Base-by-base conservation (phyloP, 192 early-diverging fungal species). In the Lobosporangium transversale region DNA sequence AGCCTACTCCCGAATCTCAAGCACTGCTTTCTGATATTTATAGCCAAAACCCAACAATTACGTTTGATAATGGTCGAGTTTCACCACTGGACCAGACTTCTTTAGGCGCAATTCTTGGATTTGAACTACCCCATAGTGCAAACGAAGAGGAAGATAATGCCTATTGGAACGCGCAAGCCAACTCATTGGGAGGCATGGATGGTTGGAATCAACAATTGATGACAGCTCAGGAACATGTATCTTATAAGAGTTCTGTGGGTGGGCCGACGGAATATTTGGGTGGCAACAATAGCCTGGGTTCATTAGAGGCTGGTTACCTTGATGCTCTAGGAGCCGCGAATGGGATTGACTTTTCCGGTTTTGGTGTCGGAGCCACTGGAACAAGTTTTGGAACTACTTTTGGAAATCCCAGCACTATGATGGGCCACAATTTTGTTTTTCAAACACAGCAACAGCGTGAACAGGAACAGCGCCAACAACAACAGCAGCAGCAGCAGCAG, bases 141-240 rank as follows among this genome's bases (percentile, higher is more conserved):
- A 76, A 76, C 31, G 73, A 76, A 33, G 73, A 76, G 4, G 73
- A 76, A 30, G 73, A 76, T 17, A 67, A 60, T 62, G 73, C 73
- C 10, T 76, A 76, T 32, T 76, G 73, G 73, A 76, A 76, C 31
- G 73, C 73, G 0, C 73, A 76, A 20, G 73, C 73, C 45, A 76
- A 76, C 48, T 76, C 73, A 4, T 17, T 76, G 15, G 73, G 73
- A 53, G 73, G 73, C 20, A 76, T 76, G 73, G 73, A 76, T 24
- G 73, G 73, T 11, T 76, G 73, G 73, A 76, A 76, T 30, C 73
- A 76, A 26, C 73, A 76, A 59, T 33, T 76, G 21, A 76, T 76
- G 73, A 62, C 64, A 23, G 73, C 73, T 11, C 63, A 66, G 37
- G 73, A 76, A 51, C 73, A 76, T 31, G 73, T 76, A 17, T 67